Evolutionary conservation across 177 flowering plant species (phyloP).

Genomic region (Vitis hybrid): DNA sequence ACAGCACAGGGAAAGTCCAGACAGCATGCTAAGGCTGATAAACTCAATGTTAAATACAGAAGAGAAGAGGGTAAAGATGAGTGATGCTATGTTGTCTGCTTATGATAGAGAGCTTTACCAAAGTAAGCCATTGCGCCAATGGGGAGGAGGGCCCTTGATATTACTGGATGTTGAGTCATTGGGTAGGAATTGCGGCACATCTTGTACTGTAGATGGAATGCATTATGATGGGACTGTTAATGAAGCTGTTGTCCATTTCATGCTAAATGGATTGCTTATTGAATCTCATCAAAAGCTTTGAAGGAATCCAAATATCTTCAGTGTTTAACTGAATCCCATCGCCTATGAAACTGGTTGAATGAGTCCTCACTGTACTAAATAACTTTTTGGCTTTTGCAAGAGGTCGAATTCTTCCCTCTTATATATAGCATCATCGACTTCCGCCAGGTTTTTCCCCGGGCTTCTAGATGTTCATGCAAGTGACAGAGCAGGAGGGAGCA

Average conservation of each 20-base stretch:
- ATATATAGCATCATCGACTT: neutral
- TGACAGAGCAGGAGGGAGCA: slow-evolving; percentile 55
- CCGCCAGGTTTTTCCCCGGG: slow-evolving; percentile 11
- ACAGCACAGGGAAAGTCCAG: too few relatives aligned
- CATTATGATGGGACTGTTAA: slow-evolving; percentile 78
- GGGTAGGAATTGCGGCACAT: slow-evolving; percentile 64
- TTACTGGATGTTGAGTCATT: slow-evolving; percentile 64
- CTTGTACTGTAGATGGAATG: slow-evolving; percentile 93
- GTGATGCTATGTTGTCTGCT: slow-evolving; percentile 31
- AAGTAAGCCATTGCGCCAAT: slow-evolving; percentile 60
- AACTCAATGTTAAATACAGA: slow-evolving; percentile 79
- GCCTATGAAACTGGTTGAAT: too few relatives aligned
- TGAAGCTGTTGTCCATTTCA: slow-evolving; percentile 74
- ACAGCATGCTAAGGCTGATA: slow-evolving; percentile 65
- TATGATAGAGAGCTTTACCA: slow-evolving; percentile 48
- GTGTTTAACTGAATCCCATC: too few relatives aligned
- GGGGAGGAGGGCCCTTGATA: slow-evolving; percentile 76
- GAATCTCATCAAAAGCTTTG: slow-evolving; percentile 81
- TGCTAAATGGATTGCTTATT: slow-evolving; percentile 85
- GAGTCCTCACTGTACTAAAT: too few relatives aligned
- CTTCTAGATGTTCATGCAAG: neutral
- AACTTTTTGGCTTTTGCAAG: neutral
- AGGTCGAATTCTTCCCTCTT: slow-evolving; percentile 1
- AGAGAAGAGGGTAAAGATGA: slow-evolving; percentile 85
- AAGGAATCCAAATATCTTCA: slow-evolving; percentile 8